A percentile compares a stretch with the other conserved stretches of the same genome.
These are phyloP conservation scores for Globisporangium cederbergense DNA, from an alignment of 352 stramenopile genomes.

Conservation along the genomic window DNA sequence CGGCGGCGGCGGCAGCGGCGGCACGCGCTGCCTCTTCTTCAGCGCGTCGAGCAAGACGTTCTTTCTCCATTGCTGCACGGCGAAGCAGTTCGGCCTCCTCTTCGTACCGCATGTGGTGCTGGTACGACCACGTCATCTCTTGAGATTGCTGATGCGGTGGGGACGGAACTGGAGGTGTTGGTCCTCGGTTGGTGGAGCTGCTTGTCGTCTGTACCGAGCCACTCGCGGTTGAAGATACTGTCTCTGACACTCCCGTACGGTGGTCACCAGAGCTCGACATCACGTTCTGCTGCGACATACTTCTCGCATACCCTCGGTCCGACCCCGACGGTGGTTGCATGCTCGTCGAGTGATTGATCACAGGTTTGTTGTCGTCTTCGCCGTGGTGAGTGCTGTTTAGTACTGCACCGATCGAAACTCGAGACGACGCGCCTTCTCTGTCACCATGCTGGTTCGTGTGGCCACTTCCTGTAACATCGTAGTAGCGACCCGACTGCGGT, in stretches of 20 bases:
- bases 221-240: constrained; percentile 1
- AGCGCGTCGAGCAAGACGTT: constrained; percentile 55
- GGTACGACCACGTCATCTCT: constrained; percentile 72
- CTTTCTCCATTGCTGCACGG: constrained; percentile 55
- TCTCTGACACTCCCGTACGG: not conserved
- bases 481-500: constrained; percentile 34
- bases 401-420: constrained; percentile 21
- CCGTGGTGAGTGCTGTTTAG: constrained; percentile 14
- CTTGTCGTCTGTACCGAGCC: constrained; percentile 3
- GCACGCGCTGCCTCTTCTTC: constrained; percentile 81
- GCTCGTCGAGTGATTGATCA: not conserved
- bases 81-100: constrained; percentile 74
- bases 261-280: constrained; percentile 7
- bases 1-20: constrained; percentile 60
- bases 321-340: not conserved
- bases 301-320: constrained; percentile 3
- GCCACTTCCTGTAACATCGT: constrained; percentile 19
- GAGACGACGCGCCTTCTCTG: constrained; percentile 14
- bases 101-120: constrained; percentile 68
- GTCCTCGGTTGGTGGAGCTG: constrained; percentile 13
- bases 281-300: constrained; percentile 6
- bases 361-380: constrained; percentile 8
- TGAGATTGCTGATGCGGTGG: constrained; percentile 23
- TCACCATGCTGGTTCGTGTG: constrained; percentile 5
- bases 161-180: constrained; percentile 5